Evolutionary conservation across 805 yeast genomes (phyloP), one percentile per base, ranked within the genome.

Genomic region (Yarrowia keelungensis): DNA sequence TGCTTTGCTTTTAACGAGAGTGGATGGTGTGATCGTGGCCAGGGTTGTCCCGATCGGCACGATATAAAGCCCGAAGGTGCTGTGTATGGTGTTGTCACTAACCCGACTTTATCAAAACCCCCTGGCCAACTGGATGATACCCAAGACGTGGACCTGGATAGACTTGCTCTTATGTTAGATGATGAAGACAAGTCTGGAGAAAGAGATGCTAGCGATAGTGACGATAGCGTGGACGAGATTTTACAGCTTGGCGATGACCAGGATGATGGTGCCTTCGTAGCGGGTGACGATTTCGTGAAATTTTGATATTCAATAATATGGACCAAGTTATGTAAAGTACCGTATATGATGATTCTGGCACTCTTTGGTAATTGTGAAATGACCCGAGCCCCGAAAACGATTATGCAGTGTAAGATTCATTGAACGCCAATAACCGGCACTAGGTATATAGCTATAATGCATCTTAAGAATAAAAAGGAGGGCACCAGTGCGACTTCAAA

Each of bases 21-120:
- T 36, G 67, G 67, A 9, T 62, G 67, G 67, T 62, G 67, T 47
- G 67, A 46, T 8, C 56, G 56, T 14, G 67, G 67, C n/a, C 15
- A 32, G 15, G 39, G 39, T 15, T 62, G 67, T 39, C 67, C 67
- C 1, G 54, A 62, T 16, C 38, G 56, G 10, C 67, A 62, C 12
- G 67, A 59, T 11, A 8, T 35, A 2, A 59, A 45, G 42, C 65
- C 65, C 2, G 65, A 59, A 3, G 65, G 51, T 14, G 65, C 51
- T 3, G n/a, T 9, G 3, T 59, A 59, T 35, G 65, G 65, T 43
- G 50, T 19, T 45, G 46, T 35, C 51, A 8, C 7, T 16, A n/a
- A 8, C n/a, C 38, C 26, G 8, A 16, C 16, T 5, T 5, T 15
- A 3, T 8, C 51, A 2, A 7, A 19, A 0, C 1, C 32, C 2